A percentile compares a stretch with the other conserved stretches of the same genome.
These are phyloP conservation scores for Porodaedalea pini DNA, from an alignment of 1,284 basidiomycete species.

Conservation along the genomic window DNA sequence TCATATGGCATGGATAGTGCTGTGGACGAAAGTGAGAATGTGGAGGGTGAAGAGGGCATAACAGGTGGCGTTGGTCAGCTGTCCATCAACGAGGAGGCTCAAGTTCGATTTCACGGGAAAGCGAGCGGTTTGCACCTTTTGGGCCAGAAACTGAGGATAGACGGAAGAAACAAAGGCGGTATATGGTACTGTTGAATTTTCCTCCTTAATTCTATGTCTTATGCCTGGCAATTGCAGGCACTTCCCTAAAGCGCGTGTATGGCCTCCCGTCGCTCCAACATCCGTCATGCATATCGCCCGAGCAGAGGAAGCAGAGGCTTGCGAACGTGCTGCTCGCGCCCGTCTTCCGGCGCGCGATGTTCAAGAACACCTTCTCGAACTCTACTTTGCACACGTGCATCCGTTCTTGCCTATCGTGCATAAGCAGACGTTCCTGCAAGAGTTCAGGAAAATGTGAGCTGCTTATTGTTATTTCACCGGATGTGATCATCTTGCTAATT, in stretches of 20 bases:
- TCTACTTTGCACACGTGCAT: constrained; percentile 81
- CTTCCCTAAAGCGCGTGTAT: constrained; percentile 78
- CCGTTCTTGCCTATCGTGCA: constrained; percentile 70
- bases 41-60: constrained; percentile 37
- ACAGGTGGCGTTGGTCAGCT: constrained; percentile 77
- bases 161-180: constrained; percentile 70
- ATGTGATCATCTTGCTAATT: background rate
- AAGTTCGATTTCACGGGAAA: constrained; percentile 78
- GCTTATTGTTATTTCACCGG: background rate
- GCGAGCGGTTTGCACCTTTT: constrained; percentile 78
- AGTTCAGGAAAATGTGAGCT: constrained; percentile 45
- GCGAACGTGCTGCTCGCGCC: constrained; percentile 33
- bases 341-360: constrained; percentile 50
- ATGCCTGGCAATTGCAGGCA: constrained; percentile 45
- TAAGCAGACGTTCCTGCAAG: constrained; percentile 64
- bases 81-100: constrained; percentile 78
- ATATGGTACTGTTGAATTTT: constrained; percentile 54
- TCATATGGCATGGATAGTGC: constrained; percentile 8
- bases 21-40: constrained; percentile 9
- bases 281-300: constrained; percentile 20
- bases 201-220: constrained; percentile 15
- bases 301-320: constrained; percentile 32
- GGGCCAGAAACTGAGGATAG: constrained; percentile 54
- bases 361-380: constrained; percentile 66
- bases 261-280: constrained; percentile 61